Conservation (phyloP, 257 asterid genomes). For the Solanum okadae region DNA sequence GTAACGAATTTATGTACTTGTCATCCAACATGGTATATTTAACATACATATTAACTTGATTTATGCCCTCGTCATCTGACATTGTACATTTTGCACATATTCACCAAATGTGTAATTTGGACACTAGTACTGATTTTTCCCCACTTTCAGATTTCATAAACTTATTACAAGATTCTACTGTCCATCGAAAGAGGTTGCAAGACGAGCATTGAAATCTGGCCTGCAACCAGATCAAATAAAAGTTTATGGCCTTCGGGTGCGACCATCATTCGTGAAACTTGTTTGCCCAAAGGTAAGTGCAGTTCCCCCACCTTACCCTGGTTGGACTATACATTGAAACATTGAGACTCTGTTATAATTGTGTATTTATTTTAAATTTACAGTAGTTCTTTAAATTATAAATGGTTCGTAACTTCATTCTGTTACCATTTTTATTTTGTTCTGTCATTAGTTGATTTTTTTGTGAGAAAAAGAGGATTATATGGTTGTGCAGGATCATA, state of each 20-base stretch:
- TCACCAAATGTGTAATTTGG: no score
- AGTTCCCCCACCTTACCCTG: neutral
- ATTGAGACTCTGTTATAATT: no score
- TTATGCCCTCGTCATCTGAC: no score
- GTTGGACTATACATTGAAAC: no score
- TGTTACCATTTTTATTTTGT: neutral
- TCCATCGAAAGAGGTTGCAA: conserved; percentile 93
- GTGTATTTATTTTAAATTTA: no score
- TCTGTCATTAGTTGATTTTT: neutral
- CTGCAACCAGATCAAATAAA: conserved; percentile 67
- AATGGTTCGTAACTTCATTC: no score
- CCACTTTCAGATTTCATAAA: conserved; percentile 13
- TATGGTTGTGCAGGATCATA: neutral
- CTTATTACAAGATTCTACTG: conserved; percentile 90
- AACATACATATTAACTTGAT: no score
- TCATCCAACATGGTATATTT: conserved; percentile 83
- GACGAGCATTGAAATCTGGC: conserved; percentile 86
- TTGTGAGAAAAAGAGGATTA: no score
- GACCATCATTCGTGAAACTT: conserved; percentile 88
- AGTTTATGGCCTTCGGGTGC: conserved; percentile 89
- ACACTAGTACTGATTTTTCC: no score
- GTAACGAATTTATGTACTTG: conserved; percentile 84
- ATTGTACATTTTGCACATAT: no score
- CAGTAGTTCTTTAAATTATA: no score
- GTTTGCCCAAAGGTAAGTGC: conserved; percentile 64